Percentiles rank a stretch among this genome's conserved stretches.
Conservation (phyloP, 2,329 filamentous ascomycete species). For the Colletotrichum liriopes region DNA sequence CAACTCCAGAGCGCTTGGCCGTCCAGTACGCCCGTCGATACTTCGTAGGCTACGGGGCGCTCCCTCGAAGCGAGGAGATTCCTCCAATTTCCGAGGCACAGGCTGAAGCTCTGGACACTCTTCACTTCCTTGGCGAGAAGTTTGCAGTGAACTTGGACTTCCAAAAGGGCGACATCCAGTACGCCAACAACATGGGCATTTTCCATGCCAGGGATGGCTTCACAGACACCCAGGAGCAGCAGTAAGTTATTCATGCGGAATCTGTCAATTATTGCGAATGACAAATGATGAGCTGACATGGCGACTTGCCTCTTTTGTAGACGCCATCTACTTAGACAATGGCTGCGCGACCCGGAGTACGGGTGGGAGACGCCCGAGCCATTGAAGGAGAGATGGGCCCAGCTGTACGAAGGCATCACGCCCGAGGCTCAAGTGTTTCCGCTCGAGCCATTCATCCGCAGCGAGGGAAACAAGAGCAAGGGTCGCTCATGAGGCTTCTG, state of each 20-base stretch:
- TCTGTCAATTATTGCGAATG: constrained; percentile 26
- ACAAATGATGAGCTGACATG: constrained; percentile 43
- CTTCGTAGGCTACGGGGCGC: constrained; percentile 71
- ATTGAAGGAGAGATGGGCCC: constrained; percentile 65
- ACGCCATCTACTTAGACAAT: constrained; percentile 65
- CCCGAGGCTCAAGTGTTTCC: constrained; percentile 70
- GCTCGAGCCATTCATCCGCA: constrained; percentile 62
- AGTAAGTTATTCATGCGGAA: constrained; percentile 52
- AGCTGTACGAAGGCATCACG: constrained; percentile 67
- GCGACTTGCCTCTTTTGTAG: constrained; percentile 51
- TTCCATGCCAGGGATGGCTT: constrained; percentile 69
- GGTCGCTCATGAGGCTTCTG: constrained; percentile 7
- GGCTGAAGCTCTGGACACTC: constrained; percentile 66
- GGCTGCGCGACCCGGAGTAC: constrained; percentile 65
- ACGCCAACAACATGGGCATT: constrained; percentile 68
- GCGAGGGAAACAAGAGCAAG: constrained; percentile 44
- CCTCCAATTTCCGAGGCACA: constrained; percentile 70
- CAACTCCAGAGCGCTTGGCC: constrained; percentile 66
- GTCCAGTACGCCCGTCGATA: constrained; percentile 73
- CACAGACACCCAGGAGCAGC: constrained; percentile 58
- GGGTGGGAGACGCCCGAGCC: constrained; percentile 64
- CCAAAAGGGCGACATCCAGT: constrained; percentile 69
- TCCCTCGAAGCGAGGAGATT: constrained; percentile 68
- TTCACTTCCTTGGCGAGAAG: constrained; percentile 65
- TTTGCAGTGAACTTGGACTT: constrained; percentile 62